These are phyloP conservation scores for Theileria luwenshuni DNA, from an alignment of 169 alveolate species.

Conservation along the genomic window DNA sequence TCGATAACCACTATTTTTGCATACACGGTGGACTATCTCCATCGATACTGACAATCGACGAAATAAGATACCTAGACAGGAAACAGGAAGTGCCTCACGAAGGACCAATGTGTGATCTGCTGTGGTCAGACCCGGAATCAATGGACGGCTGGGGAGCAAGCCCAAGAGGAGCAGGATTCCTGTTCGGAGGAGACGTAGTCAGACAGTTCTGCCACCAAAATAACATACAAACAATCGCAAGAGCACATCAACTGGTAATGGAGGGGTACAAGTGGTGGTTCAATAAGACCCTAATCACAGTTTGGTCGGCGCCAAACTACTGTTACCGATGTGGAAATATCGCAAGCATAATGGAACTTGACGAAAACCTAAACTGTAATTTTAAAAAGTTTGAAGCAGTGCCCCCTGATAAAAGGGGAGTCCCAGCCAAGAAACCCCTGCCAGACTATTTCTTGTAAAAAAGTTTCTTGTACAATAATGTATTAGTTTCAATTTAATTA, in stretches of 20 bases:
- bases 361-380: conserved; percentile 69
- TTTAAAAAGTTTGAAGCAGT: conserved; percentile 69
- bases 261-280: conserved; percentile 98
- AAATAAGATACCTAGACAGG: conserved; percentile 91
- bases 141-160: conserved; percentile 97
- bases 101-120: conserved; percentile 99
- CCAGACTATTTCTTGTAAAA: conserved; percentile 67
- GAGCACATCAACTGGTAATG: conserved; percentile 99
- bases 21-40: conserved; percentile 99
- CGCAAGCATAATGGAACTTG: conserved; percentile 97
- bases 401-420: conserved; percentile 66
- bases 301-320: conserved; percentile 99
- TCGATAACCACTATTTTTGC: conserved; percentile 95
- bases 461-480: neutral
- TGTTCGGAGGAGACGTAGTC: conserved; percentile 97
- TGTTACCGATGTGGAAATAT: conserved; percentile 98
- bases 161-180: conserved; percentile 99
- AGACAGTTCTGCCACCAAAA: conserved; percentile 93
- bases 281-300: conserved; percentile 92
- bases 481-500: neutral
- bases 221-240: conserved; percentile 93
- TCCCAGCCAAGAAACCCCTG: conserved; percentile 70
- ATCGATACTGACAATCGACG: conserved; percentile 90
- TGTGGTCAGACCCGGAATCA: conserved; percentile 99
- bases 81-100: conserved; percentile 99